Base-by-base conservation (phyloP, 352 stramenopile genomes). In the Phytopythium boreale region DNA sequence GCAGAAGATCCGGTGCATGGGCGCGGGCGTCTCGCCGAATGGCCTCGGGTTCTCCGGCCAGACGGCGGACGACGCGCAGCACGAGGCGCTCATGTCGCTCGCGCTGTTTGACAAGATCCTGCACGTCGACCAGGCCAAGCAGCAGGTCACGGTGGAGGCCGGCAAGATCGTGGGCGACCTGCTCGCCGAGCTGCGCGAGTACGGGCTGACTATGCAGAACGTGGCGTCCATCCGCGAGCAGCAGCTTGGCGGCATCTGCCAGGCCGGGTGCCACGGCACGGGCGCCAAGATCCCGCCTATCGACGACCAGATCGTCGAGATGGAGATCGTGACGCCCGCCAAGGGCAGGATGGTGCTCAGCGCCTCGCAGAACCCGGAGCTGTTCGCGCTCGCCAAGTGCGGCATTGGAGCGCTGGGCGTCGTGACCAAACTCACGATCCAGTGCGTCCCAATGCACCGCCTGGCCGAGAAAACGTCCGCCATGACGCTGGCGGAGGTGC, bases 221-320 rank as follows among this genome's bases (percentile, higher is more conserved):
- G 90, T 99, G n/a, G 97, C 97, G 29, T 98, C 92, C 6, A 99
- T 99, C 73, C 95, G 93, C 39, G 94, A 99, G 72, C 97, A 99
- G 70, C 96, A 99, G 67, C 90, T 99, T 39, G 97, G 95, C 36
- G 97, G 97, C 2, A 99, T 99, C 67, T 93, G 95, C 20, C 96
- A 98, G 72, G 95, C 88, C 64, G 89, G 88, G 15, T 97, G 90
- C n/a, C 97, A 99, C 74, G 97, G 97, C 46, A 99, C 97, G 24
- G 97, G 97, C 20, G 92, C 88, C 3, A 72, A 62, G 2, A 97
- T 99, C 61, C 92, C 96, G 43, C 96, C 97, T 0, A 97, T 99
- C 58, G 97, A 99, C 75, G 92, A 99, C 70, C 98, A 99, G 76
- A 92, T 99, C 27, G 89, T 98, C 9, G 79, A 87, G 50, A 93